Evolutionary conservation across 768 basidiomycete genomes (phyloP).

Genomic region (Mycena indigotica): DNA sequence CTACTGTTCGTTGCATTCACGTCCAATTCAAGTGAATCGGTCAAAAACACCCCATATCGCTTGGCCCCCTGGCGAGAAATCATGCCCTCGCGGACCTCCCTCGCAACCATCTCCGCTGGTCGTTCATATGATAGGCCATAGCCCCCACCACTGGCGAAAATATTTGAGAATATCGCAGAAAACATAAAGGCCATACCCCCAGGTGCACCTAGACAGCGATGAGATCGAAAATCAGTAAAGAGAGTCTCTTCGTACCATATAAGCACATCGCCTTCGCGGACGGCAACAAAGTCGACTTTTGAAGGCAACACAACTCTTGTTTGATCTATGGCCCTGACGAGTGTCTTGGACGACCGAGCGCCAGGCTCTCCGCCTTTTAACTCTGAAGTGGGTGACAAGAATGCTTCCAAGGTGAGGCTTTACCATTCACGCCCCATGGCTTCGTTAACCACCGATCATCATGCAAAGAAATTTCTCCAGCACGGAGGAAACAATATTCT

Average conservation of each 20-base stretch:
- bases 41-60: conserved; percentile 30
- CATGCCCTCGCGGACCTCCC: conserved; percentile 30
- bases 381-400: background rate
- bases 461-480: conserved; percentile 32
- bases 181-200: conserved; percentile 28
- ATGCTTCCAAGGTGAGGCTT: background rate
- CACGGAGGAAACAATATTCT: conserved; percentile 33
- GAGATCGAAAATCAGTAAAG: background rate
- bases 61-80: conserved; percentile 23
- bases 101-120: conserved; percentile 30
- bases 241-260: conserved; percentile 23
- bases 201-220: conserved; percentile 21
- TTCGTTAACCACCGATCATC: conserved; percentile 37
- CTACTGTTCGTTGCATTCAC: conserved; percentile 19
- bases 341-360: conserved; percentile 28
- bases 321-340: conserved; percentile 24
- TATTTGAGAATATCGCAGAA: background rate
- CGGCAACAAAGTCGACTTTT: conserved; percentile 31
- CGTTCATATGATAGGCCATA: conserved; percentile 28
- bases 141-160: conserved; percentile 14
- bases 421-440: conserved; percentile 38
- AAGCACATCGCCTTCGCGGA: conserved; percentile 29
- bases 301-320: conserved; percentile 27
- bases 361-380: conserved; percentile 27
- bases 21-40: conserved; percentile 23